Conservation (phyloP, 495 filamentous ascomycete species). For the Trichoderma gamsii region DNA sequence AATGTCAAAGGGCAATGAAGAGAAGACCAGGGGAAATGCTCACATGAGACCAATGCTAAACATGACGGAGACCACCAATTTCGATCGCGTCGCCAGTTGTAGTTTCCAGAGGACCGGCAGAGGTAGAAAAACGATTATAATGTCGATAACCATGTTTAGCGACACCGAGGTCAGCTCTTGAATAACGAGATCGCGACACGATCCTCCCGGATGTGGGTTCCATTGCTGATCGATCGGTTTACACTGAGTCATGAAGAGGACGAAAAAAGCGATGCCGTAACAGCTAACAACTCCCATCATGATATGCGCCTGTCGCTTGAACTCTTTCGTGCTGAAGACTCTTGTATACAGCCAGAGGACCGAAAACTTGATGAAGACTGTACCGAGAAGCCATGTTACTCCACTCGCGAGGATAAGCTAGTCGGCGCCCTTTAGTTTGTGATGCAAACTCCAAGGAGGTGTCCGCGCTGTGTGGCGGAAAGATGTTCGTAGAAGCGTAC, state of each 20-base stretch:
- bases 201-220: slow-evolving; percentile 18
- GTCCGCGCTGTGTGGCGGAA: not conserved
- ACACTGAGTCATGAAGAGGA: slow-evolving; percentile 19
- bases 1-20: slow-evolving; percentile 11
- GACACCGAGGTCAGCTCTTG: slow-evolving; percentile 25
- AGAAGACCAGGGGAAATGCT: slow-evolving; percentile 15
- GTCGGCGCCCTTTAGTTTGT: not conserved
- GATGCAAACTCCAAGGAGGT: not conserved
- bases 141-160: slow-evolving; percentile 36
- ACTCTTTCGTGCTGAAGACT: slow-evolving; percentile 19
- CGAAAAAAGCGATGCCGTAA: slow-evolving; percentile 16
- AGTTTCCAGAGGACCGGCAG: slow-evolving; percentile 34
- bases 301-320: slow-evolving; percentile 15
- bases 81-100: slow-evolving; percentile 32
- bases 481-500: not conserved
- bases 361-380: slow-evolving; percentile 14
- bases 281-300: slow-evolving; percentile 11
- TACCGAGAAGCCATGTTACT: slow-evolving; percentile 15
- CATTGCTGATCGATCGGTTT: slow-evolving; percentile 19
- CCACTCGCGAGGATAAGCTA: slow-evolving; percentile 18
- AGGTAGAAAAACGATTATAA: slow-evolving; percentile 35
- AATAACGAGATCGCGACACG: slow-evolving; percentile 17
- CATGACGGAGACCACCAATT: slow-evolving; percentile 33
- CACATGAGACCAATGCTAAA: slow-evolving; percentile 35
- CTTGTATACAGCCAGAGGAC: slow-evolving; percentile 18